These are phyloP conservation scores for Pyrenochaeta sp. DNA, from an alignment of 2,329 filamentous ascomycete species.

Conservation along the genomic window DNA sequence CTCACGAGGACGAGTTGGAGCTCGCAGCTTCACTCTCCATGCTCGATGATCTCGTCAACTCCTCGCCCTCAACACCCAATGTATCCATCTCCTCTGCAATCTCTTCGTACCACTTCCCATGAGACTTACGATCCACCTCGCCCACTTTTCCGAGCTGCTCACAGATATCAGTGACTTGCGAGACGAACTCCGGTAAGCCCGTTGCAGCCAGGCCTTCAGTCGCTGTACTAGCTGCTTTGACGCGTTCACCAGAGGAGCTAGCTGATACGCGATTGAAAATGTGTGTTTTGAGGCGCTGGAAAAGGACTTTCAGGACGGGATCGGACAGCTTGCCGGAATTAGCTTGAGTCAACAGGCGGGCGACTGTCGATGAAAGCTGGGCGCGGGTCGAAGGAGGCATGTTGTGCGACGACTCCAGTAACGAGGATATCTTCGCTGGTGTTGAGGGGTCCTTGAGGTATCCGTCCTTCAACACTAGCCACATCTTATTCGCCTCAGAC, in stretches of 20 bases:
- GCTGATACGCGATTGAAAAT: conserved; percentile 71
- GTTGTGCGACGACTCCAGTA: conserved; percentile 60
- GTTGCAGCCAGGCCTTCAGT: conserved; percentile 74
- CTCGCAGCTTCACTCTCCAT: conserved; percentile 25
- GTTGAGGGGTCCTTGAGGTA: conserved; percentile 63
- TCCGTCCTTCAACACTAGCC: conserved; percentile 70
- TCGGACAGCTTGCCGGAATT: conserved; percentile 61
- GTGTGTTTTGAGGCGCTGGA: conserved; percentile 72
- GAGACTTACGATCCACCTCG: conserved; percentile 71
- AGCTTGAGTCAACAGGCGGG: conserved; percentile 63
- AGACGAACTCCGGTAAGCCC: conserved; percentile 77
- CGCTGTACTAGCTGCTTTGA: conserved; percentile 72
- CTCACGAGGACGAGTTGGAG: background rate
- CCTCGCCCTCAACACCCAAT: conserved; percentile 42
- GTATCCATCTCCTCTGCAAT: conserved; percentile 65
- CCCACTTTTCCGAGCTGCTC: conserved; percentile 72
- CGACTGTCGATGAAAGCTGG: conserved; percentile 54
- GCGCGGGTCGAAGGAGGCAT: conserved; percentile 58
- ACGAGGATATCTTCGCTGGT: conserved; percentile 55
- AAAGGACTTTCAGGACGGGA: conserved; percentile 72
- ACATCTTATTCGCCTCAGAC: conserved; percentile 74
- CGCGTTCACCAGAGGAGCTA: conserved; percentile 73
- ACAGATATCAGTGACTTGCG: conserved; percentile 72
- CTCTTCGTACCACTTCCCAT: conserved; percentile 75
- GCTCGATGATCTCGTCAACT: conserved; percentile 35